Base-by-base conservation (phyloP, 176 grass and related monocot species). In the Phoenix roebelenii region DNA sequence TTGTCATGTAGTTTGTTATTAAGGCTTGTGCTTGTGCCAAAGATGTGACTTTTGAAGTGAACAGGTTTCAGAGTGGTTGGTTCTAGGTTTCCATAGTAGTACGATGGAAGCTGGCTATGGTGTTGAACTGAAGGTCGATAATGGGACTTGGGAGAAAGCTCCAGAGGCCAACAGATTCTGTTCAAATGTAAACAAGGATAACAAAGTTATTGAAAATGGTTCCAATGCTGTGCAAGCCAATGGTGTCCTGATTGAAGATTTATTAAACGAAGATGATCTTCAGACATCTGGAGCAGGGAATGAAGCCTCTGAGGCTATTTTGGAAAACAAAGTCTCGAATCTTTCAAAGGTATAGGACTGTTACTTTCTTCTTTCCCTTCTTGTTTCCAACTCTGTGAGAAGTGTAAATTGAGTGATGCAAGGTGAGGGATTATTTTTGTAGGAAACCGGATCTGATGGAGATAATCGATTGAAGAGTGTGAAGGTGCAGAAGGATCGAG, bases 361-460 rank as follows among this genome's bases (percentile, higher is more conserved):
- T 16, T 35, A 61, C 57, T 74, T 30, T 49, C 22, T 49, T 0
- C 62, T 50, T 26, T 15, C 3, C 18, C 65, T 35, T 19, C n/a
- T 35, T 4, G 4, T 28, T 28, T 28, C 26, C 26, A 28, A 0
- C 26, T 28, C 26, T 4, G 5, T 4, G 26, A 28, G 26, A 28
- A 28, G 26, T 28, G 26, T 28, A 28, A 28, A 28, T 4, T 4
- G 4, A 28, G 5, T 28, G 26, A 51, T 52, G 52, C 28, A 72
- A 23, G 63, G 22, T 17, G 7, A 51, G 3, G 28, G 0, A 50
- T 15, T 61, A 55, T 23, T 9, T 9, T 59, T 63, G 49, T 70
- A 96, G 77, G 80, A 90, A 69, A 35, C 64, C 64, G 78, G 81
- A 88, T 72, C 87, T 72, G 69, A 66, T 64, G 65, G 18, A 26